Evolutionary conservation across 2,329 filamentous ascomycete genomes (phyloP).

Genomic region (Exophiala oligosperma): DNA sequence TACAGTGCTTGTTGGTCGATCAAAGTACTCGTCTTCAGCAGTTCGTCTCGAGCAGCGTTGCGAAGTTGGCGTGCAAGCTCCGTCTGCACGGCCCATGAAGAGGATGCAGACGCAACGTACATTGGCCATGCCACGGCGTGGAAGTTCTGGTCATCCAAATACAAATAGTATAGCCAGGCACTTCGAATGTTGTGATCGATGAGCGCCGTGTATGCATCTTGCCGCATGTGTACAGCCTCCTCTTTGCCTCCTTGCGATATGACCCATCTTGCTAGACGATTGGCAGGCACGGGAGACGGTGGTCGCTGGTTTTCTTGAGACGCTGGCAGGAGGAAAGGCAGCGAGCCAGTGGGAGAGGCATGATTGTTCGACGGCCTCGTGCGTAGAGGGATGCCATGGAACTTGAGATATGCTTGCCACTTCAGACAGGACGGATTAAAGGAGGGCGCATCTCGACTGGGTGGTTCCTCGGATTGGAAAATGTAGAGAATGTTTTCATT

Average conservation of each 20-base stretch:
- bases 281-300: slow-evolving; percentile 56
- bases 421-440: slow-evolving; percentile 93
- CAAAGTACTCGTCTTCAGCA: slow-evolving; percentile 61
- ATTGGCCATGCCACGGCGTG: slow-evolving; percentile 64
- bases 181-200: slow-evolving; percentile 75
- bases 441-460: slow-evolving; percentile 63
- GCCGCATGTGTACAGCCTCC: slow-evolving; percentile 55
- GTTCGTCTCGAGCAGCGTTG: slow-evolving; percentile 70
- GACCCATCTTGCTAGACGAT: slow-evolving; percentile 69
- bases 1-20: slow-evolving; percentile 60
- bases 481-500: slow-evolving; percentile 67
- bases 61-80: slow-evolving; percentile 67
- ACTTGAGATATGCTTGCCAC: slow-evolving; percentile 91
- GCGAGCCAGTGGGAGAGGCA: slow-evolving; percentile 81
- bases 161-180: slow-evolving; percentile 86
- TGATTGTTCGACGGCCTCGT: slow-evolving; percentile 81
- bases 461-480: slow-evolving; percentile 67
- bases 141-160: slow-evolving; percentile 70
- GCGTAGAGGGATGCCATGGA: slow-evolving; percentile 67
- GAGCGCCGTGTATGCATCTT: slow-evolving; percentile 76
- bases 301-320: slow-evolving; percentile 27
- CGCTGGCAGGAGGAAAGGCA: slow-evolving; percentile 78
- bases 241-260: slow-evolving; percentile 38
- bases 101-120: slow-evolving; percentile 66
- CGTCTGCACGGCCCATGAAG: slow-evolving; percentile 62